Evolutionary conservation across 2,329 filamentous ascomycete genomes (phyloP), one percentile per base, ranked within the genome.

Genomic region (Fusarium sp.): DNA sequence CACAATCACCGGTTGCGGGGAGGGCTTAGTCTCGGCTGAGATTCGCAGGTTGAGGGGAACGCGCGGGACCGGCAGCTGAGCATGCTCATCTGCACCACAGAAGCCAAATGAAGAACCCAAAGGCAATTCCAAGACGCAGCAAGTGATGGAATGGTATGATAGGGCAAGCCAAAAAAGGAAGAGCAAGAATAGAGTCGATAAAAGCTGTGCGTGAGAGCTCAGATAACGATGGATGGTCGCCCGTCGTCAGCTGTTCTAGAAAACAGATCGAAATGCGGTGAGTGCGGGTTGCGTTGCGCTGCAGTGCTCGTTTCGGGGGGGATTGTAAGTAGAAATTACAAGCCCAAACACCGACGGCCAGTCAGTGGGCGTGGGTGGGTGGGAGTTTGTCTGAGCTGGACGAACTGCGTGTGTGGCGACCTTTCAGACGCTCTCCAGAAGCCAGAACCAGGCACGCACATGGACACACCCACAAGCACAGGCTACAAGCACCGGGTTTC

Each of bases 1-100:
- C 41, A 55, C 65, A 68, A 54, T 72, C 63, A 71, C 71, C 69
- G 62, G 64, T 67, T 69, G 73, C 71, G 71, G 73, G 69, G 71
- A 73, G 68, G 65, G 55, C 63, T 71, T 74, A 69, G 71, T 70
- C 68, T 70, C 65, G 61, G 62, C 53, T 61, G 62, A 62, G 69
- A 73, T 63, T 68, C 60, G 60, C 66, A 64, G 59, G 67, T 59
- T 73, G 70, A 67, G 62, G 62, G 62, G 65, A 66, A 67, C 57
- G 54, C 60, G 67, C 68, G 65, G 61, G 59, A 65, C 56, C 65
- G 60, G 67, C 64, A 68, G 48, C 62, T 66, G 62, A 57, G 63
- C 65, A 72, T 65, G 66, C 57, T 66, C 56, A 57, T 53, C 54
- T 56, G 60, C 52, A 62, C 61, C 34, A 67, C 40, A 48, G 52